Evolutionary conservation across 2,329 filamentous ascomycete genomes (phyloP), one percentile per base, ranked within the genome.

Genomic region (Didymellaceae sp.): DNA sequence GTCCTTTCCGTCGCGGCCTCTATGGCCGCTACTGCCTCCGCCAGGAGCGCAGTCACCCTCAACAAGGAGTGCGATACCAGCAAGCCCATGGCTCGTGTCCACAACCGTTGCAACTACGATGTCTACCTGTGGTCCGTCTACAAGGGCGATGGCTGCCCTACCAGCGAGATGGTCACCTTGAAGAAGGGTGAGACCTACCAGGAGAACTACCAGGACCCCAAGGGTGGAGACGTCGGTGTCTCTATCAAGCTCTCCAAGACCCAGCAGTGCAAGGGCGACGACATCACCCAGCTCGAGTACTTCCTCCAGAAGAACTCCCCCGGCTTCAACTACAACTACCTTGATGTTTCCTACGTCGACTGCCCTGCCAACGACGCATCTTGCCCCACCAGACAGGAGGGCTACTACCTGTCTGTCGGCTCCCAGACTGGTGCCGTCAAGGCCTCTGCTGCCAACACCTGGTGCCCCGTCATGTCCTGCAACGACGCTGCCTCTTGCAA

Each of bases 241-340:
- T 76, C 74, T 4, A 66, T 76, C 60, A 76, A 76, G 62, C 46
- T 76, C 24, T 70, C 70, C n/a, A 73, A 71, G 58, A 54, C 47
- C 5, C 20, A 62, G 9, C 8, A 63, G 22, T 71, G 67, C 65
- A 66, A 63, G 32, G 58, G 56, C 11, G 49, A 43, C 47, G 61
- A 67, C 42, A 67, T 73, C 33, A 64, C 65, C 1, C 73, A 75
- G 46, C 53, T 75, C 33, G 73, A 75, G 55, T 75, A 75, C 66
- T 72, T 60, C 54, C 57, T 67, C 35, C 26, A 55, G 32, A 54
- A 56, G 25, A 45, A 48, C 14, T 45, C 43, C 7, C 21, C 37
- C 5, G 39, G 25, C 6, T 66, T 52, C 47, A 40, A 45, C 20
- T 54, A 41, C 42, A 68, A 74, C 61, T 73, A 65, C 52, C 66